These are phyloP conservation scores for Pelargonium australe DNA, from an alignment of 441 rosid genomes.

Conservation along the genomic window DNA sequence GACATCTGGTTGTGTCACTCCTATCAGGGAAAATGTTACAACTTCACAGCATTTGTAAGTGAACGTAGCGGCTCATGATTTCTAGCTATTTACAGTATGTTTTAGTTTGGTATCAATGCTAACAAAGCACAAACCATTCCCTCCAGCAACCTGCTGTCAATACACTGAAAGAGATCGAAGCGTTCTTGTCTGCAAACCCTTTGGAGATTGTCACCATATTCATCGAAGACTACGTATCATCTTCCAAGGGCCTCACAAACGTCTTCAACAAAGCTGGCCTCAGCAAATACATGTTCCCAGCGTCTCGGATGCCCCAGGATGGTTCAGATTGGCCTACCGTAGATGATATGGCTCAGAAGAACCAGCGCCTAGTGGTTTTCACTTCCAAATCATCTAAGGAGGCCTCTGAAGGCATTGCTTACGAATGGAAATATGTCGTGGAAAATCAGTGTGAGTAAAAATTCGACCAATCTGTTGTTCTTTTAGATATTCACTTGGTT, in stretches of 20 bases:
- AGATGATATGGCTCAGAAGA: conserved; percentile 75
- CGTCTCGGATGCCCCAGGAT: conserved; percentile 67
- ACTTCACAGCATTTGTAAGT: conserved; percentile 82
- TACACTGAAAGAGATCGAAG: conserved; percentile 63
- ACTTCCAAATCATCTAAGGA: conserved; percentile 68
- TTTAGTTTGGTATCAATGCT: too few species aligned
- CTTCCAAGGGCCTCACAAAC: conserved; percentile 67
- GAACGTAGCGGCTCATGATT: too few species aligned
- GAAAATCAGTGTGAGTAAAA: conserved; percentile 66
- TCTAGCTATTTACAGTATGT: too few species aligned
- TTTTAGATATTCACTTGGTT: too few species aligned
- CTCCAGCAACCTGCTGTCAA: conserved; percentile 78
- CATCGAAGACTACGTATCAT: conserved; percentile 80
- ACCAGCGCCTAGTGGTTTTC: conserved; percentile 75
- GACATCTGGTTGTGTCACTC: conserved; percentile 92
- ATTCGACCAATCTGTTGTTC: too few species aligned
- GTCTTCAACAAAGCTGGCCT: conserved; percentile 76
- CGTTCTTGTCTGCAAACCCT: conserved; percentile 59
- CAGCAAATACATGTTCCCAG: conserved; percentile 58
- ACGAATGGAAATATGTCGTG: conserved; percentile 77
- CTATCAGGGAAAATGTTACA: conserved; percentile 52
- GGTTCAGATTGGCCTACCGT: conserved; percentile 92
- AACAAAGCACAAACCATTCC: conserved; percentile 1
- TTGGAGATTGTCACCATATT: conserved; percentile 84
- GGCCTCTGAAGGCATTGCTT: conserved; percentile 84